Conservation (phyloP, 306 rosid genomes). For the Quercus wislizeni region DNA sequence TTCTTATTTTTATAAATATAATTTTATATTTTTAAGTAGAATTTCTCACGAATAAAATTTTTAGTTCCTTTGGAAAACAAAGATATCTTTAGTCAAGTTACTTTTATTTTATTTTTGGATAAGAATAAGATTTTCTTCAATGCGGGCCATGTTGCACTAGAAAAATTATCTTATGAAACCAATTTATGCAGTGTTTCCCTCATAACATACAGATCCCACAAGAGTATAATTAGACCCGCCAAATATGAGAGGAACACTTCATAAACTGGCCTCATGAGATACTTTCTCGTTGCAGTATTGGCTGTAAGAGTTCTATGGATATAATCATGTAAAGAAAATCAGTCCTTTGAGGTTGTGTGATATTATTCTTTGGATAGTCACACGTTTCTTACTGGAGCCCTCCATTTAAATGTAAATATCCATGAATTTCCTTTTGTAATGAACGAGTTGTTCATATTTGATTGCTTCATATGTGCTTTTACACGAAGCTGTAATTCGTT, state of each 20-base stretch:
- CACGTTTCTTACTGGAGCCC: neutral
- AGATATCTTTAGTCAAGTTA: neutral
- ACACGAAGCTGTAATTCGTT: neutral
- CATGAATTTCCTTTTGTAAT: no score
- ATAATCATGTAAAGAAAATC: neutral
- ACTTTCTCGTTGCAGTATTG: neutral
- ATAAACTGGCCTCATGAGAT: no score
- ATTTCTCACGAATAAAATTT: neutral
- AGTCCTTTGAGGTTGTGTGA: neutral
- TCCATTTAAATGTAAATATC: neutral
- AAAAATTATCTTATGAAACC: no score
- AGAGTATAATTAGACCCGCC: no score
- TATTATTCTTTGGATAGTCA: neutral
- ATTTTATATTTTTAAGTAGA: no score
- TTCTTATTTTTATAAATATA: no score
- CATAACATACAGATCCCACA: no score
- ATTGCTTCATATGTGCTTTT: no score
- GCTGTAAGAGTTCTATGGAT: neutral
- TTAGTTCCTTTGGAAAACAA: neutral
- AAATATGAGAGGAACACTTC: no score
- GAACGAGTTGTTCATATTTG: no score
- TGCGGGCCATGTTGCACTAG: no score
- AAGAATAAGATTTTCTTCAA: neutral
- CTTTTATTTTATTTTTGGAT: neutral
- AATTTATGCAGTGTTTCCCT: no score